Conservation (phyloP, 306 rosid genomes). For the Pyrus bretschneideri region DNA sequence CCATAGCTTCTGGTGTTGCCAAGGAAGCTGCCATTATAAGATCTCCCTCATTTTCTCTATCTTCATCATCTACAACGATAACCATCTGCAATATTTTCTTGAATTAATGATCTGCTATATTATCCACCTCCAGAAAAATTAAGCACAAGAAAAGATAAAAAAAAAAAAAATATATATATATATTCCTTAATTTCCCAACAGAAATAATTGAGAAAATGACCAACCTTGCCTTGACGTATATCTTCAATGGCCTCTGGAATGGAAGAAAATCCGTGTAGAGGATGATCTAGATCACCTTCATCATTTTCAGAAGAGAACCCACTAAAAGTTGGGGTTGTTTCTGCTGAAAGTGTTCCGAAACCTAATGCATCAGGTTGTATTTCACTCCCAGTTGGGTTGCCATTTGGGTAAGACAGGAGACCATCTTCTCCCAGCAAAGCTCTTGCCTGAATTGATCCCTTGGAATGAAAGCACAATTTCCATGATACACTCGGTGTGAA, state of each 20-base stretch:
- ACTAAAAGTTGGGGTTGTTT: slow-evolving; percentile 10
- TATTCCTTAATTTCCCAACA: neutral
- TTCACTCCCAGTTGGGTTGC: slow-evolving; percentile 15
- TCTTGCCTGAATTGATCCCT: slow-evolving; percentile 22
- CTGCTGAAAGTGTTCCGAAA: slow-evolving; percentile 30
- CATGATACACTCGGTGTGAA: slow-evolving; percentile 2
- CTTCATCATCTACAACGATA: slow-evolving; percentile 82
- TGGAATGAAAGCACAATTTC: slow-evolving; percentile 18
- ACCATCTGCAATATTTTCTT: slow-evolving; percentile 55
- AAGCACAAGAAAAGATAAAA: neutral
- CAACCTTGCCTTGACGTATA: slow-evolving; percentile 78
- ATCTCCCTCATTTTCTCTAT: slow-evolving; percentile 90
- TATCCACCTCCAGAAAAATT: neutral
- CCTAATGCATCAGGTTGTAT: slow-evolving; percentile 17
- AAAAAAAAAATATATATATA: neutral
- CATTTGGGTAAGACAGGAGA: slow-evolving; percentile 23
- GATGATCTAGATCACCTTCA: slow-evolving; percentile 56
- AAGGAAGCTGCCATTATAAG: slow-evolving; percentile 81
- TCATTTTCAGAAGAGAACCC: slow-evolving; percentile 19
- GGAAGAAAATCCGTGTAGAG: slow-evolving; percentile 67
- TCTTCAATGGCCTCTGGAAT: slow-evolving; percentile 77
- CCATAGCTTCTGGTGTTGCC: slow-evolving; percentile 89
- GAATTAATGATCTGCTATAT: slow-evolving; percentile 11
- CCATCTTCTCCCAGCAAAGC: slow-evolving; percentile 39
- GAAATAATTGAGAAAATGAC: slow-evolving; percentile 5